These are phyloP conservation scores for Penicillium sp. DNA, from an alignment of 2,329 filamentous ascomycete species.

Conservation along the genomic window DNA sequence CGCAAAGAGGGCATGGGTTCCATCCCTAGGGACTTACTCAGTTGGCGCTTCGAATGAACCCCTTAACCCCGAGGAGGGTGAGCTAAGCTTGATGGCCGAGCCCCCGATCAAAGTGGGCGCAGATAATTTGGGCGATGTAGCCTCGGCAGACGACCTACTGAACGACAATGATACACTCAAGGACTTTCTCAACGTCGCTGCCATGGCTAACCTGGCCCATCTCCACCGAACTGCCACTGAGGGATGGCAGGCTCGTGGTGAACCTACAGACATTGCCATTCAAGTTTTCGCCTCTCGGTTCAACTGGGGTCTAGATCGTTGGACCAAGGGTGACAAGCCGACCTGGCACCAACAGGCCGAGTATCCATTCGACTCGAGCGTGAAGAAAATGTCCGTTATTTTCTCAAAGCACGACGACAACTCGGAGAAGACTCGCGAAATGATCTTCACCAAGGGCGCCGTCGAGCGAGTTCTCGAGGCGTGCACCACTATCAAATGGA, in stretches of 20 bases:
- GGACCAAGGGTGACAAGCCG: constrained; percentile 44
- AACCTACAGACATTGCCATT: constrained; percentile 65
- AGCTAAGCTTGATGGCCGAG: constrained; percentile 36
- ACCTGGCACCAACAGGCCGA: constrained; percentile 55
- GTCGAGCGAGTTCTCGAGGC: constrained; percentile 60
- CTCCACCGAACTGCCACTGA: constrained; percentile 48
- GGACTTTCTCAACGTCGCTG: constrained; percentile 54
- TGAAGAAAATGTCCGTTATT: constrained; percentile 70
- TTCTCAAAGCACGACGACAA: constrained; percentile 36
- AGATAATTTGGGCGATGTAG: constrained; percentile 13
- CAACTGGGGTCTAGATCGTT: constrained; percentile 50
- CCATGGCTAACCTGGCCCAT: constrained; percentile 57
- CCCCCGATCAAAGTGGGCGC: constrained; percentile 25
- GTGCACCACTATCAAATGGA: constrained; percentile 48
- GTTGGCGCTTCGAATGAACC: constrained; percentile 50
- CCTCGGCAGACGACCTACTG: constrained; percentile 30
- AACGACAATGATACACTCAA: constrained; percentile 43
- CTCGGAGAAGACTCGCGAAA: constrained; percentile 20
- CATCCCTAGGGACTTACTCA: constrained; percentile 49
- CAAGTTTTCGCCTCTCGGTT: constrained; percentile 66
- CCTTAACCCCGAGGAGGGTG: constrained; percentile 49
- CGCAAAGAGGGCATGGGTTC: constrained; percentile 52
- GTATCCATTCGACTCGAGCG: constrained; percentile 64
- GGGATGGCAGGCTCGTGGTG: constrained; percentile 56
- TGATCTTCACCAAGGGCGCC: constrained; percentile 44